These are phyloP conservation scores for Cinnamomum chago DNA, from an alignment of 164 flowering plant genomes.

Conservation along the genomic window DNA sequence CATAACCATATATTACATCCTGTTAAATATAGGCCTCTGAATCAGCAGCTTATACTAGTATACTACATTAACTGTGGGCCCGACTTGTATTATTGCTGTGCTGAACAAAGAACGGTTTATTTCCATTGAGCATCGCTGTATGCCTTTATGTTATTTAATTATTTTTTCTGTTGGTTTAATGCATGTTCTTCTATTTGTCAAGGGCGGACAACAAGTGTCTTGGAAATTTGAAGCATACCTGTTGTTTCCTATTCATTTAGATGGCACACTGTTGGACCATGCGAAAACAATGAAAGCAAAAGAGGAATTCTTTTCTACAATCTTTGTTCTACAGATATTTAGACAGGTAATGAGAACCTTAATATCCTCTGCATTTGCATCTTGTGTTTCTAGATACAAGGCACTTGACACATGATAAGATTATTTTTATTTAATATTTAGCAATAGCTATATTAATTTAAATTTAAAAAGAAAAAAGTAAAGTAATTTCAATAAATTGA, in stretches of 20 bases:
- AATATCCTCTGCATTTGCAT: neutral
- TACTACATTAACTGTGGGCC: no score
- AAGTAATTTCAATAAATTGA: no score
- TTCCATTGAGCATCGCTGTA: neutral
- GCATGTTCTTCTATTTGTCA: slow-evolving; percentile 11
- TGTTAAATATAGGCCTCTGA: neutral
- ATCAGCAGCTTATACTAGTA: neutral
- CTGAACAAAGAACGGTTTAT: neutral
- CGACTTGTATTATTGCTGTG: neutral
- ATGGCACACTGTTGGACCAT: slow-evolving; percentile 88
- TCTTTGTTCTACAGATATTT: slow-evolving; percentile 85
- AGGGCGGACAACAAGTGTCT: slow-evolving; percentile 66
- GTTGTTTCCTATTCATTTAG: slow-evolving; percentile 93
- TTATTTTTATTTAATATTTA: no score
- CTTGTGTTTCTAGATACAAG: neutral
- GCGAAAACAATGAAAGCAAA: slow-evolving; percentile 65
- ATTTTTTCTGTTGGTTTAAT: slow-evolving; percentile 2
- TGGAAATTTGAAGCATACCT: slow-evolving; percentile 93
- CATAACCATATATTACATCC: neutral
- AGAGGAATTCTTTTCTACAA: slow-evolving; percentile 77
- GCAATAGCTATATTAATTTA: neutral
- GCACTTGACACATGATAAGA: neutral
- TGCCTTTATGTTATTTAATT: neutral
- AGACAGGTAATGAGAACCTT: slow-evolving; percentile 56
- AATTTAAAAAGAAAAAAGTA: no score